A percentile compares a stretch with the other conserved stretches of the same genome.
These are phyloP conservation scores for Cordyceps tenuipes DNA, from an alignment of 2,329 filamentous ascomycete species.

Conservation along the genomic window DNA sequence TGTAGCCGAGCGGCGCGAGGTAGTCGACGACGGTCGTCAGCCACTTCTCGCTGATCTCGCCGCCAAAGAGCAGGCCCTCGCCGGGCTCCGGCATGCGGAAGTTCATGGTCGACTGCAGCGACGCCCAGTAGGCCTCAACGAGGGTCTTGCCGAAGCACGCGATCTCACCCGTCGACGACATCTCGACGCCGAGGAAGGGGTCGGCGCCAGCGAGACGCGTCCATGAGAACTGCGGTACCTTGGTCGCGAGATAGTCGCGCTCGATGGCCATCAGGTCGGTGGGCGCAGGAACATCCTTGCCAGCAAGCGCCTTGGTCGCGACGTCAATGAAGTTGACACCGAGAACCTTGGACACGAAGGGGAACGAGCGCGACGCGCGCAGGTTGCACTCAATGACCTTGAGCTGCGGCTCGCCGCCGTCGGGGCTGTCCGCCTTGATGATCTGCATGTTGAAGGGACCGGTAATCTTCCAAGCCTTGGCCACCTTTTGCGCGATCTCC, in stretches of 20 bases:
- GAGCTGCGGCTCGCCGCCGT: slow-evolving; percentile 65
- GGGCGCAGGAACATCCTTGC: slow-evolving; percentile 74
- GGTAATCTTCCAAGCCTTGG: slow-evolving; percentile 93
- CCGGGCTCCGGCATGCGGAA: slow-evolving; percentile 93
- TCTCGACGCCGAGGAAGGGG: slow-evolving; percentile 95
- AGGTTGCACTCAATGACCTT: slow-evolving; percentile 99
- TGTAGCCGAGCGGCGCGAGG: slow-evolving; percentile 83
- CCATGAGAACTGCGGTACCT: slow-evolving; percentile 99
- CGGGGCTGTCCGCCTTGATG: slow-evolving; percentile 78
- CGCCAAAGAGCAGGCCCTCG: slow-evolving; percentile 90
- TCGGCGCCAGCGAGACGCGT: slow-evolving; percentile 94
- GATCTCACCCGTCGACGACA: slow-evolving; percentile 95
- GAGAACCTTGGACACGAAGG: slow-evolving; percentile 95
- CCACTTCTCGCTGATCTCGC: slow-evolving; percentile 63
- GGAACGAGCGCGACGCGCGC: slow-evolving; percentile 93
- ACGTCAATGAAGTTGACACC: slow-evolving; percentile 95
- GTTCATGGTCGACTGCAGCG: slow-evolving; percentile 96
- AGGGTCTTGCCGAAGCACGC: slow-evolving; percentile 96
- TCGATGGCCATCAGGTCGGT: slow-evolving; percentile 82
- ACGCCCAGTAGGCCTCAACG: slow-evolving; percentile 95
- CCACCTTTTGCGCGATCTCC: slow-evolving; percentile 92
- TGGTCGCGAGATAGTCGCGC: slow-evolving; percentile 89
- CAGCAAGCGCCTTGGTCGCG: slow-evolving; percentile 85
- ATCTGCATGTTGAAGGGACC: slow-evolving; percentile 99
- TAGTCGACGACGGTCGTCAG: slow-evolving; percentile 78